Evolutionary conservation across 768 basidiomycete genomes (phyloP).

Genomic region (Russula abietina): DNA sequence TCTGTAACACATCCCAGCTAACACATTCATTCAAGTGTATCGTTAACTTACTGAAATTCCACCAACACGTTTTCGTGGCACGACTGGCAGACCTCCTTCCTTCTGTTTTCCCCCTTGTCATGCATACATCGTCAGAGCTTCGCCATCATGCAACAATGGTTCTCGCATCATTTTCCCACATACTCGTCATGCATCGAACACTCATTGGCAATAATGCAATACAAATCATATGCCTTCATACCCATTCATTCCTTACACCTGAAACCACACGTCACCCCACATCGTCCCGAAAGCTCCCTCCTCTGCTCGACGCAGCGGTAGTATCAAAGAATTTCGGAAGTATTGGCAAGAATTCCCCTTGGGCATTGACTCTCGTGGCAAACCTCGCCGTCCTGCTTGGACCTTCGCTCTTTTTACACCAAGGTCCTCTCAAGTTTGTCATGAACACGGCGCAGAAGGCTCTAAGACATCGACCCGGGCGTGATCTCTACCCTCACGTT

Average conservation of each 20-base stretch:
- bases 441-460: constrained; percentile 14
- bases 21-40: constrained; percentile 10
- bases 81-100: constrained; percentile 11
- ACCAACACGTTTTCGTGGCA: constrained; percentile 6
- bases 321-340: background rate
- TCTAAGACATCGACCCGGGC: constrained; percentile 12
- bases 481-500: constrained; percentile 18
- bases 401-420: constrained; percentile 13
- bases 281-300: constrained; percentile 16
- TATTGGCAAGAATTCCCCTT: constrained; percentile 13
- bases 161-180: constrained; percentile 14
- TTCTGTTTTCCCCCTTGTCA: constrained; percentile 12
- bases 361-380: constrained; percentile 15
- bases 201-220: constrained; percentile 1
- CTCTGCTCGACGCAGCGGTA: constrained; percentile 12
- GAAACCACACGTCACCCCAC: constrained; percentile 20
- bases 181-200: constrained; percentile 5
- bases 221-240: constrained; percentile 13
- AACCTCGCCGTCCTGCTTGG: constrained; percentile 16
- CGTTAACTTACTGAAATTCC: constrained; percentile 10
- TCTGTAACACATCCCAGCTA: background rate
- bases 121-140: constrained; percentile 14
- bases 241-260: constrained; percentile 15
- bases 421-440: constrained; percentile 17
- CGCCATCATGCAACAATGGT: constrained; percentile 13